A percentile compares a stretch with the other conserved stretches of the same genome.
These are phyloP conservation scores for Saraca asoca DNA, from an alignment of 331 rosid genomes.

Conservation along the genomic window DNA sequence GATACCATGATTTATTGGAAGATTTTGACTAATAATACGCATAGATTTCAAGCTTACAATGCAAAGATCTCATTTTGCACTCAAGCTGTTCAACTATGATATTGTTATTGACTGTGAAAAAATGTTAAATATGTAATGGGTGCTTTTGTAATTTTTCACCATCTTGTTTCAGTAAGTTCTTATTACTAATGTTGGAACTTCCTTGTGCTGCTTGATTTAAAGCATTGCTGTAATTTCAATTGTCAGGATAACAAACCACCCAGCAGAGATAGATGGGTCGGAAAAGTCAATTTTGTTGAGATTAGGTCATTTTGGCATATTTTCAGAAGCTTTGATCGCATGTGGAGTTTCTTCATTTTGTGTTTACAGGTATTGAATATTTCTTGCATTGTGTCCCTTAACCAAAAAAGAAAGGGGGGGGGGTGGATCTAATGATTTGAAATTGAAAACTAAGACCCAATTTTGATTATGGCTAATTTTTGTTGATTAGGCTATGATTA, in stretches of 20 bases:
- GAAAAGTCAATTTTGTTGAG: slow-evolving; percentile 96
- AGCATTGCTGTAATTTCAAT: slow-evolving; percentile 29
- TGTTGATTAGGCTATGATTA: slow-evolving; percentile 76
- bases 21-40: slow-evolving; percentile 5
- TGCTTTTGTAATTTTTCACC: not conserved
- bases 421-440: slow-evolving; percentile 11
- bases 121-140: not conserved
- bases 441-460: slow-evolving; percentile 14
- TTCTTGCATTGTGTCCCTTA: slow-evolving; percentile 12
- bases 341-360: slow-evolving; percentile 96
- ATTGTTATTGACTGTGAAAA: not conserved
- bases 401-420: not conserved
- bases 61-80: not conserved
- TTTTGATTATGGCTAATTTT: slow-evolving; percentile 33
- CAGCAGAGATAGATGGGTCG: slow-evolving; percentile 73
- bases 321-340: slow-evolving; percentile 97
- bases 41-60: slow-evolving; percentile 6
- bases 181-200: slow-evolving; percentile 9
- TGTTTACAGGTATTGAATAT: slow-evolving; percentile 75
- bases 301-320: slow-evolving; percentile 94
- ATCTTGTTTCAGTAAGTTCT: not conserved
- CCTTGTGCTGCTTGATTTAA: slow-evolving; percentile 10
- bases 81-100: slow-evolving; percentile 9
- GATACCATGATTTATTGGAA: not conserved
- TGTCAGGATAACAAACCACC: slow-evolving; percentile 71